Conservation (phyloP, 257 asterid species). For the Galeopsis tetrahit region DNA sequence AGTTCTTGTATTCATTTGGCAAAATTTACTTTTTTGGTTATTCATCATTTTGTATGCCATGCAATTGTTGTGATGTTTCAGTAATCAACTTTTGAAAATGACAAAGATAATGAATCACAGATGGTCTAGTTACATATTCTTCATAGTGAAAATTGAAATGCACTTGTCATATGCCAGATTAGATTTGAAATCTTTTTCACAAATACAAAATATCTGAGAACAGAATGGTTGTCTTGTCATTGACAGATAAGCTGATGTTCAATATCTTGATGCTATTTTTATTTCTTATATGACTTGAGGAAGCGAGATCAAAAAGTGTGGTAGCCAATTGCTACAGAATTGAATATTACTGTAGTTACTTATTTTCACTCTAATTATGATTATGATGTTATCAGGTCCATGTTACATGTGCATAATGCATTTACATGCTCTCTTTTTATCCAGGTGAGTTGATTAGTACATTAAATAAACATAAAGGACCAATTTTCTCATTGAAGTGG, state of each 20-base stretch:
- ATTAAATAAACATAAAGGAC: conserved; percentile 90
- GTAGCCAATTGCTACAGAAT: conserved; percentile 11
- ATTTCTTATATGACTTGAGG: conserved; percentile 18
- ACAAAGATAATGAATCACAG: not conserved
- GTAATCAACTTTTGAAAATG: not conserved
- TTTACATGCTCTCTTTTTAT: conserved; percentile 37
- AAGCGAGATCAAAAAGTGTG: conserved; percentile 25
- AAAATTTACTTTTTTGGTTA: not conserved
- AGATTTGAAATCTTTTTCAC: not conserved
- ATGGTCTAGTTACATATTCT: not conserved
- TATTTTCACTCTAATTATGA: not conserved
- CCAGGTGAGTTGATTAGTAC: conserved; percentile 88
- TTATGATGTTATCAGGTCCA: not conserved
- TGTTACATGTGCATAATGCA: conserved; percentile 25
- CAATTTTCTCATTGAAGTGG: conserved; percentile 98
- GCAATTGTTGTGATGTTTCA: not conserved
- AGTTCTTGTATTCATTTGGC: not conserved
- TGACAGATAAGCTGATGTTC: not conserved
- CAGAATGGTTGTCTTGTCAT: conserved; percentile 18
- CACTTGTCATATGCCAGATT: not conserved
- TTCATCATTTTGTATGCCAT: conserved; percentile 1
- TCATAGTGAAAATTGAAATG: conserved; percentile 1
- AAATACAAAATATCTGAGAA: conserved; percentile 8
- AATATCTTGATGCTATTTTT: not conserved
- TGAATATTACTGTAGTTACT: not conserved